These are phyloP conservation scores for Citrullus colocynthis DNA, from an alignment of 306 rosid genomes.

Conservation along the genomic window DNA sequence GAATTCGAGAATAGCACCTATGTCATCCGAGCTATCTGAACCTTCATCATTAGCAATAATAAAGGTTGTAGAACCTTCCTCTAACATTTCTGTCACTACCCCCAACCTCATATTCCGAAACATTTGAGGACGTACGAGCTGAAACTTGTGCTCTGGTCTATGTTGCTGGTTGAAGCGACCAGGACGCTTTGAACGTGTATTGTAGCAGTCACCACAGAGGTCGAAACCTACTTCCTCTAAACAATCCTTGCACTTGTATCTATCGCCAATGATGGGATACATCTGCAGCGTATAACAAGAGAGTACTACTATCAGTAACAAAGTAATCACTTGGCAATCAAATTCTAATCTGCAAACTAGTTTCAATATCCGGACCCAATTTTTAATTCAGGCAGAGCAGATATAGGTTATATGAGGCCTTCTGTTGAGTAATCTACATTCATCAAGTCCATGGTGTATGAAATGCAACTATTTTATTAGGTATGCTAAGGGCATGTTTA, in stretches of 20 bases:
- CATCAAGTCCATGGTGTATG: neutral
- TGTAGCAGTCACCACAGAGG: slow-evolving; percentile 67
- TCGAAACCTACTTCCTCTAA: slow-evolving; percentile 53
- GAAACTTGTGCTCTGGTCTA: slow-evolving; percentile 58
- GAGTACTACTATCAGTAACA: neutral
- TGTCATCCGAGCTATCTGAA: slow-evolving; percentile 22
- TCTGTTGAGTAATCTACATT: neutral
- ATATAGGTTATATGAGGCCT: neutral
- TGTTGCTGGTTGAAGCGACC: slow-evolving; percentile 96
- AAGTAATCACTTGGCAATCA: neutral
- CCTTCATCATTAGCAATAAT: slow-evolving; percentile 9
- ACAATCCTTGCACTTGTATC: slow-evolving; percentile 68
- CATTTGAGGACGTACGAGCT: neutral
- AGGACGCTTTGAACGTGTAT: slow-evolving; percentile 49
- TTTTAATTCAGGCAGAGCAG: neutral
- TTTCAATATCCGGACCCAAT: neutral
- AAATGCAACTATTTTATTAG: neutral
- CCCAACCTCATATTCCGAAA: slow-evolving; percentile 7
- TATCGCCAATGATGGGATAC: slow-evolving; percentile 55
- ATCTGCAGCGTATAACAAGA: slow-evolving; percentile 28
- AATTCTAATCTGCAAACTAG: neutral
- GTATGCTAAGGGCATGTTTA: neutral
- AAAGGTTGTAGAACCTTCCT: slow-evolving; percentile 16
- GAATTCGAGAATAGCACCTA: slow-evolving; percentile 6
- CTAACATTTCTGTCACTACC: slow-evolving; percentile 19